A percentile compares a stretch with the other conserved stretches of the same genome.
Evolutionary conservation across 1,139 yeast species (phyloP).

Genomic region (Candida labiduridarum): DNA sequence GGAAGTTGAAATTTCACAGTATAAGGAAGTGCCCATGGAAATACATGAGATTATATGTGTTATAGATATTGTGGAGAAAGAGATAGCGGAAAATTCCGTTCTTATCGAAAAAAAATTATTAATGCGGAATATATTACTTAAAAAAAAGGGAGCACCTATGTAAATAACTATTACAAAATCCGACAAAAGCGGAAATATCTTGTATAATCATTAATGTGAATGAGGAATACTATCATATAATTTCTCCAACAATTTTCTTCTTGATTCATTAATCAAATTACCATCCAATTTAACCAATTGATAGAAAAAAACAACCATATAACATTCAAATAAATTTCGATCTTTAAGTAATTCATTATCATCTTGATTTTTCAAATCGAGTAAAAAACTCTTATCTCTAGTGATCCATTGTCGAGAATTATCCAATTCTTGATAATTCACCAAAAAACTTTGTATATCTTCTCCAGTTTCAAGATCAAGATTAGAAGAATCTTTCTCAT

Average conservation of each 20-base stretch:
- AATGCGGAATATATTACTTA: constrained; percentile 4
- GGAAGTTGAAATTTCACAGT: no score
- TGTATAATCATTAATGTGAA: neutral
- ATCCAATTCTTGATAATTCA: constrained; percentile 41
- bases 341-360: constrained; percentile 25
- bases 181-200: neutral
- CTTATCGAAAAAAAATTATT: neutral
- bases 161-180: neutral
- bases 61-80: no score
- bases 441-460: constrained; percentile 48
- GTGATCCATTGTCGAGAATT: constrained; percentile 38
- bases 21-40: no score
- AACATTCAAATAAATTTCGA: constrained; percentile 41
- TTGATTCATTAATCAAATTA: constrained; percentile 18
- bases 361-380: constrained; percentile 6
- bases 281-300: constrained; percentile 46
- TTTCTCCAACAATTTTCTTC: neutral
- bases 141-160: neutral
- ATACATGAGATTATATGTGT: no score
- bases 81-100: neutral
- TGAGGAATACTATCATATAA: neutral
- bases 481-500: constrained; percentile 34
- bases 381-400: constrained; percentile 33
- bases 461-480: constrained; percentile 47
- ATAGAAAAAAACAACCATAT: constrained; percentile 38